Conservation (phyloP, 345 rosid genomes). For the Boechera stricta region DNA sequence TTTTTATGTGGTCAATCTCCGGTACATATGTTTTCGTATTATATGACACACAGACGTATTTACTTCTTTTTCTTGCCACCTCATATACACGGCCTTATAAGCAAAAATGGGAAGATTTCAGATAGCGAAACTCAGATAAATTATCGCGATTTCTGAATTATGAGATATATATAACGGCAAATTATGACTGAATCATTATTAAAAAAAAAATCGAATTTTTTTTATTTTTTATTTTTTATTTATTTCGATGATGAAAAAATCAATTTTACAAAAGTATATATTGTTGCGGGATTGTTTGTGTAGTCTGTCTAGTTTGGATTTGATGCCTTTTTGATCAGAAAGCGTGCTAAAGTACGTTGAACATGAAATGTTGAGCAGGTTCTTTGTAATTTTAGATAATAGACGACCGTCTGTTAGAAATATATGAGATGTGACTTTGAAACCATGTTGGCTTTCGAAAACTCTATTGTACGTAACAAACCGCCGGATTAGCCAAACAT, state of each 20-base stretch:
- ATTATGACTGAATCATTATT: neutral
- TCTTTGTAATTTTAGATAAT: neutral
- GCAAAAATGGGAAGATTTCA: neutral
- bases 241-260: neutral
- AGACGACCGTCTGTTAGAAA: neutral
- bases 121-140: neutral
- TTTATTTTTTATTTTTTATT: too few species aligned
- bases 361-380: neutral
- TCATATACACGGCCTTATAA: neutral
- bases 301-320: neutral
- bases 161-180: neutral
- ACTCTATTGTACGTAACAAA: neutral
- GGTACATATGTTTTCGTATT: slow-evolving; percentile 12
- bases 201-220: too few species aligned
- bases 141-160: neutral
- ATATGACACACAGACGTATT: neutral
- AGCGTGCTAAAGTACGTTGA: neutral
- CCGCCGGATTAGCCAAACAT: neutral
- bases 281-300: neutral
- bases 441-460: too few species aligned
- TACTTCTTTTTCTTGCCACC: neutral
- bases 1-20: slow-evolving; percentile 41
- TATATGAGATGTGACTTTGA: neutral
- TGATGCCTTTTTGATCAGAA: too few species aligned
- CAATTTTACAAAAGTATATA: neutral